These are phyloP conservation scores for Laetiporus sulphureus DNA, from an alignment of 1,284 basidiomycete genomes.

Conservation along the genomic window DNA sequence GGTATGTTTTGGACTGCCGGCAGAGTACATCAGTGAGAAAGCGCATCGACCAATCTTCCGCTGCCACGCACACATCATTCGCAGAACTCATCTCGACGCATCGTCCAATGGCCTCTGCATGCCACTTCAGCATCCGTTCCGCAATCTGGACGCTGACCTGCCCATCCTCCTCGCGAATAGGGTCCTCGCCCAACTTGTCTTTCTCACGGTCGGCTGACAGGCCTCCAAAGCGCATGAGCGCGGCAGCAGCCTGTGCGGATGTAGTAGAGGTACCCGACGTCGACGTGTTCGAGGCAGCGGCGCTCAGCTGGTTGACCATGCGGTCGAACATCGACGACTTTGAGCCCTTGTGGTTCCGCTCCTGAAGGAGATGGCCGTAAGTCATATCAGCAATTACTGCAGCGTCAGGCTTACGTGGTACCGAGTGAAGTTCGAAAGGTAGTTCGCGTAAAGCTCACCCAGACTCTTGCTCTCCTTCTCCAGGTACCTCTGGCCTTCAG, in stretches of 20 bases:
- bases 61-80: conserved; percentile 72
- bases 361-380: conserved; percentile 33
- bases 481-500: conserved; percentile 87
- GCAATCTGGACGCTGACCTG: conserved; percentile 68
- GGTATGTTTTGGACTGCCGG: conserved; percentile 88
- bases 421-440: conserved; percentile 75
- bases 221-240: conserved; percentile 78
- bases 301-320: conserved; percentile 86
- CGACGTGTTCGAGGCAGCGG: conserved; percentile 61
- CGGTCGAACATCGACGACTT: conserved; percentile 89
- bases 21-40: conserved; percentile 5
- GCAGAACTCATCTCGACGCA: conserved; percentile 81
- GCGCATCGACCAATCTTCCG: not conserved
- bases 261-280: conserved; percentile 55
- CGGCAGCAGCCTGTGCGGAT: conserved; percentile 75
- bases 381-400: too few relatives aligned
- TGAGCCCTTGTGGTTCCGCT: conserved; percentile 61
- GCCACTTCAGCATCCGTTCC: conserved; percentile 91
- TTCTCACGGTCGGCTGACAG: conserved; percentile 49
- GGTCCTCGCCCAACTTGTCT: conserved; percentile 60
- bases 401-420: conserved; percentile 83
- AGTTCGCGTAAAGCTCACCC: conserved; percentile 74
- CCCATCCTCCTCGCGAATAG: conserved; percentile 76
- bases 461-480: conserved; percentile 90
- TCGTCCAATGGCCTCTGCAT: conserved; percentile 90